Evolutionary conservation across 2,329 filamentous ascomycete genomes (phyloP), one percentile per base, ranked within the genome.

Genomic region (Fusarium dimerum): DNA sequence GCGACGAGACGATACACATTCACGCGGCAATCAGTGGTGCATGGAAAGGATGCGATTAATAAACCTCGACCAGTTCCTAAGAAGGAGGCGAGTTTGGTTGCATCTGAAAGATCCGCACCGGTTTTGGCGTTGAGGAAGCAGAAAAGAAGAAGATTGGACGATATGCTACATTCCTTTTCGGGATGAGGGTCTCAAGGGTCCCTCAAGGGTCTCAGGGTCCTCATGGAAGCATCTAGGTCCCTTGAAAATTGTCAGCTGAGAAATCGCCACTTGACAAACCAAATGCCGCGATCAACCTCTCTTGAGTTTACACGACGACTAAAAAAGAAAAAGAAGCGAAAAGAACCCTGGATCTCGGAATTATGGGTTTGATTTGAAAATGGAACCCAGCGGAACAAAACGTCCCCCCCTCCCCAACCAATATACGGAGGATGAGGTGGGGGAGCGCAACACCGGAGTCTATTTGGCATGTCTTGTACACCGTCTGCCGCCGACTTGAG

Each of bases 81-180:
- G 47, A 52, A 47, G n/a, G 55, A 41, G 32, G 26, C 52, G 13
- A 63, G 41, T 12, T 8, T 55, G 30, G 55, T 45, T 2, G 51
- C 49, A 13, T 57, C 56, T 18, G 57, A 61, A 48, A 54, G 47
- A 15, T 46, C 51, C 7, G 62, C 57, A n/a, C 60, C 59, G 11
- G 39, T 54, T 20, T 42, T 61, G 10, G 58, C 56, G 6, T 36
- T 68, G 20, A 65, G 66, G 15, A 64, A 59, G 20, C 61, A 62
- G 29, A 75, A 75, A 60, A 66, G 68, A 49, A 68, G 62, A 50
- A 62, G 67, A 5, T 51, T 75, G 17, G 66, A 67, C 18, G 71
- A 74, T 42, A 56, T 75, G 30, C 51, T 74, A 39, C 59, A 69
- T 18, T 67, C 62, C 12, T 59, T 71, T 42, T 58, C 62, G 5